phyloP scores from a whole-genome alignment of 2,329 filamentous ascomycete genomes.

The Aspergillus pseudoglaucus region DNA sequence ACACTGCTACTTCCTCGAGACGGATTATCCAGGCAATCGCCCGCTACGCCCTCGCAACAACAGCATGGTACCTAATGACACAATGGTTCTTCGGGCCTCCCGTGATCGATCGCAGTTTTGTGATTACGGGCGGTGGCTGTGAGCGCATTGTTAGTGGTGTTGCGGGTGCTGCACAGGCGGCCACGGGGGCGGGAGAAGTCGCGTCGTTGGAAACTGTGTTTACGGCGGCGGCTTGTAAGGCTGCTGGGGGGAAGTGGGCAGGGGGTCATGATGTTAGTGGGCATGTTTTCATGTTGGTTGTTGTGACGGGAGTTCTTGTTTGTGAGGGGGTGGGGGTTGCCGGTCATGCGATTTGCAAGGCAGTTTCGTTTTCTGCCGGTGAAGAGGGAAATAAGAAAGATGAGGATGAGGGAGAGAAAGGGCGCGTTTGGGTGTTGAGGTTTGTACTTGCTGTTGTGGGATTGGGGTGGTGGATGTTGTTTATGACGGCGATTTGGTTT shows the following conservation, averaged over 20 bases:
- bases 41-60: constrained; percentile 67
- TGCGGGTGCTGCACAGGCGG: constrained; percentile 12
- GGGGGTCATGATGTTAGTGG: constrained; percentile 97
- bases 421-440: constrained; percentile 50
- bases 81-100: constrained; percentile 96
- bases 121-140: constrained; percentile 81
- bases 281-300: constrained; percentile 85
- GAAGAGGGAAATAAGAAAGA: constrained; percentile 40
- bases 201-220: constrained; percentile 47
- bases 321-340: constrained; percentile 65
- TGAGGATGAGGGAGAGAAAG: constrained; percentile 16
- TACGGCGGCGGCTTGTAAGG: constrained; percentile 74
- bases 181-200: constrained; percentile 1
- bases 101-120: constrained; percentile 82
- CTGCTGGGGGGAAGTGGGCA: constrained; percentile 73
- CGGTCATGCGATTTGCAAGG: not conserved
- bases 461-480: constrained; percentile 86
- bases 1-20: constrained; percentile 36
- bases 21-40: constrained; percentile 53
- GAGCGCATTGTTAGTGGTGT: constrained; percentile 51
- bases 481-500: constrained; percentile 98
- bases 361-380: constrained; percentile 27
- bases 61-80: constrained; percentile 77
- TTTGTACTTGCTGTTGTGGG: constrained; percentile 54
- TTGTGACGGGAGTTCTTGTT: constrained; percentile 73